These are phyloP conservation scores for Cladosporium sp. DNA, from an alignment of 2,329 filamentous ascomycete species.

Conservation along the genomic window DNA sequence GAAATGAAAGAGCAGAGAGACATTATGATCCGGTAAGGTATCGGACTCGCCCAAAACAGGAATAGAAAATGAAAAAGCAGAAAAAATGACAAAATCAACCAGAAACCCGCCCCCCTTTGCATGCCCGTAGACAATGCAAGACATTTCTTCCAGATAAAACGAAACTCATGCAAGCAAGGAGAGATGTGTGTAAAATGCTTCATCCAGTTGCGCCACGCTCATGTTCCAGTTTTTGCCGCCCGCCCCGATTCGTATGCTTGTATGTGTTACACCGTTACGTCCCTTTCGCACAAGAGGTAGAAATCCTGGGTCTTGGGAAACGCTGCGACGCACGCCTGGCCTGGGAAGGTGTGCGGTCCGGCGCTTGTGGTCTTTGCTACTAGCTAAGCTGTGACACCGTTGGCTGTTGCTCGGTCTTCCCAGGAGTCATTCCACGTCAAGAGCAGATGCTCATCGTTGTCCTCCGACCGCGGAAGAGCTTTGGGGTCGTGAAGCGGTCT, in stretches of 20 bases:
- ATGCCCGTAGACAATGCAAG: slow-evolving; percentile 2
- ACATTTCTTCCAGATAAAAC: slow-evolving; percentile 1
- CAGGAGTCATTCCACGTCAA: not conserved
- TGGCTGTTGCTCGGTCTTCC: not conserved
- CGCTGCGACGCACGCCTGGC: not conserved
- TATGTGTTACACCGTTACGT: slow-evolving; percentile 10
- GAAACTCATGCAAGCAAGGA: slow-evolving; percentile 2
- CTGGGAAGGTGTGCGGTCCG: not conserved
- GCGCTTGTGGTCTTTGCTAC: not conserved
- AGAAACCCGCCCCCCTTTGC: not conserved
- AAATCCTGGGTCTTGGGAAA: not conserved
- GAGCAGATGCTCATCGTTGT: slow-evolving; percentile 1
- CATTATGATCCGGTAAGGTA: slow-evolving; percentile 9
- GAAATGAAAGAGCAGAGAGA: not conserved
- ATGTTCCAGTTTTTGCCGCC: slow-evolving; percentile 6
- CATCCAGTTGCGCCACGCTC: slow-evolving; percentile 12
- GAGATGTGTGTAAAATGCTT: not conserved
- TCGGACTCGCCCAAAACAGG: not conserved
- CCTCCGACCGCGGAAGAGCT: slow-evolving; percentile 7
- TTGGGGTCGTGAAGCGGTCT: not conserved
- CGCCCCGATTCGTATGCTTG: not conserved
- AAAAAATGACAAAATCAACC: not conserved
- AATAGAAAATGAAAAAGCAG: not conserved
- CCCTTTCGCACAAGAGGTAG: not conserved
- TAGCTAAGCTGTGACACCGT: not conserved